Conservation (phyloP, 768 basidiomycete species). For the Panaeolus cyanescens region DNA sequence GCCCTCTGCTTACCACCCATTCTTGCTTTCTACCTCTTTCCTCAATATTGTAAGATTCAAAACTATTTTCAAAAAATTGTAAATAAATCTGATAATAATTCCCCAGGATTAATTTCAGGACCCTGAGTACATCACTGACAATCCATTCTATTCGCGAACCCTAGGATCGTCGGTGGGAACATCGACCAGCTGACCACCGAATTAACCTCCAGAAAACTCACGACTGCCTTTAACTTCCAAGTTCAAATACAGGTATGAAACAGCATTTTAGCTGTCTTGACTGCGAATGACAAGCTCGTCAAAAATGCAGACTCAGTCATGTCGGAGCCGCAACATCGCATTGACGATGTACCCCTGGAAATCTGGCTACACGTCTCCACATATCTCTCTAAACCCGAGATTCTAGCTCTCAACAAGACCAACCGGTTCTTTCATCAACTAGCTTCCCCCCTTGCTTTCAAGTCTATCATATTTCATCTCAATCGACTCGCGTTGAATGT, state of each 20-base stretch:
- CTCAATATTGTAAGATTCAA: not conserved
- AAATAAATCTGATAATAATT: not conserved
- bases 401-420: not conserved
- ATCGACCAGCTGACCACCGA: not conserved
- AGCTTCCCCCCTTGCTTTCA: not conserved
- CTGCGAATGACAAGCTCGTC: not conserved
- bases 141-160: not conserved
- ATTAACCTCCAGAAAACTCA: not conserved
- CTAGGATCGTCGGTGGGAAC: not conserved
- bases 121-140: not conserved
- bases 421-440: not conserved
- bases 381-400: conserved; percentile 19
- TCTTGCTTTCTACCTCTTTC: not conserved
- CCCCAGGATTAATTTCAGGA: not conserved
- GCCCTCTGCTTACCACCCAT: not conserved
- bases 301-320: not conserved
- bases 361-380: conserved; percentile 26
- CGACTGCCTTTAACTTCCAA: not conserved
- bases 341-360: conserved; percentile 24
- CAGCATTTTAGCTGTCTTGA: not conserved
- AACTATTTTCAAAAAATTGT: not conserved
- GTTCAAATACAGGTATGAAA: not conserved
- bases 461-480: not conserved
- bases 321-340: not conserved
- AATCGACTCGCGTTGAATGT: not conserved